Base-by-base conservation (phyloP, 192 early-diverging fungal species). In the Backusella mclennaniae region DNA sequence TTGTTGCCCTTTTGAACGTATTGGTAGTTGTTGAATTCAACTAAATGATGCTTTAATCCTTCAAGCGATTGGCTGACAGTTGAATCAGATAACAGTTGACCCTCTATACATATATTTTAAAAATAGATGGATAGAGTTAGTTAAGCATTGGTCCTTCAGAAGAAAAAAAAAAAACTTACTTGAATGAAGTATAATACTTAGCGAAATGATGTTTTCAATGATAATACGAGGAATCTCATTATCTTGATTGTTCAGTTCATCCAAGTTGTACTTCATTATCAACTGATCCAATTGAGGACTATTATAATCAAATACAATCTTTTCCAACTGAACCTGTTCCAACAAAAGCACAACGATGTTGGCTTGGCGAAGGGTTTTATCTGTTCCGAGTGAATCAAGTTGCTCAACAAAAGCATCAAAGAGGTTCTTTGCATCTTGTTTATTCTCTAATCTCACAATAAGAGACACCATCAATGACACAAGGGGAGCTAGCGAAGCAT, bases 131-230 rank as follows among this genome's bases (percentile, higher is more conserved):
- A 39, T 21, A 39, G 9, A 35, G 17, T 15, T 44, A 44, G 15
- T 44, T 44, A 44, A 44, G 12, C 14, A 2, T 44, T 44, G 42
- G 3, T 44, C 42, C 4, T 4, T 12, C n/a, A 53, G 33, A 67
- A 36, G 19, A n/a, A 36, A 68, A 38, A 36, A 68, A 38, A 33
- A n/a, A 67, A 67, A 31, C 35, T 69, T 69, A 69, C 67, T 38
- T 69, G 36, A 38, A 69, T 69, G 36, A 41, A 38, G 67, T 26
- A 38, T 41, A 6, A 69, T 38, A 39, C 67, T 69, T 8, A 69
- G 7, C 23, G 67, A 69, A 69, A 41, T 38, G 36, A 69, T 69
- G 36, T 23, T 69, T 41, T 69, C 68, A 19, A 69, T 12, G 35
- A 69, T 69, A 41, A 38, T 21, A 23, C 68, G 68, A 41, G 68